phyloP scores from a whole-genome alignment of 257 asterid genomes.

The Linderniella brevidens region DNA sequence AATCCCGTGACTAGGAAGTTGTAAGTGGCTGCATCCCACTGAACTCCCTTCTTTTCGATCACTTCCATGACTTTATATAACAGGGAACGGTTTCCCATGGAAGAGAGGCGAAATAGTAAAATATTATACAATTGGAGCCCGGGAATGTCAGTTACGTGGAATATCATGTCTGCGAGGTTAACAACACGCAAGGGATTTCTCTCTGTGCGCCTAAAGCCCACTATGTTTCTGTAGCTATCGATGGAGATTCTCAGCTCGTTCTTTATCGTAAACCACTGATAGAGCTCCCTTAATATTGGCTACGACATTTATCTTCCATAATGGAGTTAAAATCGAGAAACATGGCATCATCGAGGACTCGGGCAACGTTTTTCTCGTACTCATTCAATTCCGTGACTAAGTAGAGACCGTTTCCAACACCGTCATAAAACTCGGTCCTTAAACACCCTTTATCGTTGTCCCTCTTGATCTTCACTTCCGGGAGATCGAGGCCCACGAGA shows the following conservation, averaged over 20 bases:
- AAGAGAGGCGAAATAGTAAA: slow-evolving; percentile 40
- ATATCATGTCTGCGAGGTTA: slow-evolving; percentile 34
- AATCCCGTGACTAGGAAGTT: slow-evolving; percentile 38
- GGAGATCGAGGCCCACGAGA: slow-evolving; percentile 41
- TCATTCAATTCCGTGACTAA: slow-evolving; percentile 54
- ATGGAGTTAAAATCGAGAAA: slow-evolving; percentile 44
- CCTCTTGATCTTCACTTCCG: slow-evolving; percentile 56
- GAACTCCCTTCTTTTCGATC: slow-evolving; percentile 24
- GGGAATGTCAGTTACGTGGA: slow-evolving; percentile 22
- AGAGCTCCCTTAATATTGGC: slow-evolving; percentile 14
- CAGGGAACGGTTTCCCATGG: slow-evolving; percentile 13
- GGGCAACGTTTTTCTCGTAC: slow-evolving; percentile 30
- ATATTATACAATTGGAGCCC: slow-evolving; percentile 28
- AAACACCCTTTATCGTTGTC: slow-evolving; percentile 46
- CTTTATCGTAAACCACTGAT: slow-evolving; percentile 22
- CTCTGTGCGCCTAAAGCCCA: slow-evolving; percentile 19
- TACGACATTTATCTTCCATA: slow-evolving; percentile 17
- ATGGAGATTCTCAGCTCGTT: slow-evolving; percentile 27
- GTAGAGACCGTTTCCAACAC: slow-evolving; percentile 87
- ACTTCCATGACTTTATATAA: slow-evolving; percentile 20
- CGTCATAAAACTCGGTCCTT: slow-evolving; percentile 60
- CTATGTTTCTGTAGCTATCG: slow-evolving; percentile 41
- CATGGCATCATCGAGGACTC: slow-evolving; percentile 51
- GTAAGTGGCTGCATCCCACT: slow-evolving; percentile 34
- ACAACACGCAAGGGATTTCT: slow-evolving; percentile 27